Evolutionary conservation across 2,329 filamentous ascomycete species (phyloP), one percentile per base, ranked within the genome.

Genomic region (Pseudocercospora musae): DNA sequence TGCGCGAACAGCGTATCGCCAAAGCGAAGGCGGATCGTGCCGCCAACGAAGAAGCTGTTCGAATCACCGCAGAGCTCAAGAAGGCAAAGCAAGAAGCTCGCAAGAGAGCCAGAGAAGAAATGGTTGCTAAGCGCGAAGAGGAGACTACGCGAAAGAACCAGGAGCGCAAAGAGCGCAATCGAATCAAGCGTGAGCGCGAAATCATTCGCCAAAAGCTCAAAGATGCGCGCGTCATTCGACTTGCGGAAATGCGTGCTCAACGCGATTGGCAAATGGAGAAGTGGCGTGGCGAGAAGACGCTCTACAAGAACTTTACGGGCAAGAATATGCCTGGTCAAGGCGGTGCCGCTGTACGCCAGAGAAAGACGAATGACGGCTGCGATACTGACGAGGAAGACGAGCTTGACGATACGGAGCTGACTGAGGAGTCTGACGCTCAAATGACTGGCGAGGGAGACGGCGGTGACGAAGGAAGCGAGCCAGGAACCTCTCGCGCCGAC

Each of bases 1-100:
- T 78, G 52, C 69, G 70, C 23, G 69, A 72, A 18, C 52, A 63
- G 9, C 71, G 73, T 57, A 70, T 72, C 21, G 60, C 65, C 3
- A 70, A 62, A n/a, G 69, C 67, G 13, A 72, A 72, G 59, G 63
- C 61, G 18, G 65, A 59, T 18, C 71, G 71, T 40, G 66, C 66
- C 23, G 64, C 67, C 9, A 60, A 66, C 18, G 66, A 64, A 7
- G 58, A 68, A 18, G 60, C 60, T 5, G 31, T 33, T 23, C 57
- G 57, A 25, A 62, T 58, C n/a, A 58, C 42, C 13, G 63, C 68
- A 33, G 65, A 69, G 37, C 46, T 66, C 33, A 69, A 64, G 29
- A 60, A 68, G 52, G 67, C 62, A 6, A 61, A 59, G 31, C 57
- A 52, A 4, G 59, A 62, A 10, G 62, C 58, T 20, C 57, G 57